phyloP scores from a whole-genome alignment of 2,329 filamentous ascomycete genomes.

The Xylariomycetidae sp. region DNA sequence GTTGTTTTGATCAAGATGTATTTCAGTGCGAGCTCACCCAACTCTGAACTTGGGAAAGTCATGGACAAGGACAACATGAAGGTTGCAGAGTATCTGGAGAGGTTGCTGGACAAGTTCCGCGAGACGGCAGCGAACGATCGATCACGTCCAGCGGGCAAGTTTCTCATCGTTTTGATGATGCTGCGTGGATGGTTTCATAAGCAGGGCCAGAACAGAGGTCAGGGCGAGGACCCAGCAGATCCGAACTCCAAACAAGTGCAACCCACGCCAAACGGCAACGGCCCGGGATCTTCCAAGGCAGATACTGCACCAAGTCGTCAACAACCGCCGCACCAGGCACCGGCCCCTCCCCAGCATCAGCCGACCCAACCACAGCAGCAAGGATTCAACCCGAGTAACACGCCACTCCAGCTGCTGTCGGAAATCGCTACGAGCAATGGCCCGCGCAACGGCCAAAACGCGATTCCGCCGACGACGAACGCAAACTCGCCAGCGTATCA shows the following conservation, averaged over 20 bases:
- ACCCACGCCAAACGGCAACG: background rate
- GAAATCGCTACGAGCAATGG: constrained; percentile 47
- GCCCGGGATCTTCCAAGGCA: constrained; percentile 1
- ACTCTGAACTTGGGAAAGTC: constrained; percentile 62
- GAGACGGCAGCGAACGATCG: constrained; percentile 56
- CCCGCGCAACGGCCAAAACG: constrained; percentile 15
- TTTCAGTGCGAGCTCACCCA: constrained; percentile 57
- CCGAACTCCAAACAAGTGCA: background rate
- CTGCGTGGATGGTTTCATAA: constrained; percentile 63
- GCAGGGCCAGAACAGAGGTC: constrained; percentile 27
- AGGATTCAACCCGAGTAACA: constrained; percentile 35
- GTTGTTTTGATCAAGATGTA: constrained; percentile 71
- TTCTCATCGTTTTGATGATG: constrained; percentile 64
- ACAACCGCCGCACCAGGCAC: constrained; percentile 6
- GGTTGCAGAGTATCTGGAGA: constrained; percentile 59
- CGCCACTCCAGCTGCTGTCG: constrained; percentile 50
- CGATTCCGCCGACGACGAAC: constrained; percentile 11
- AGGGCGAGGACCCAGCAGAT: constrained; percentile 10
- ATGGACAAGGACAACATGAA: constrained; percentile 64
- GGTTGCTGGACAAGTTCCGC: constrained; percentile 62
- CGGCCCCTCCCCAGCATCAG: constrained; percentile 2
- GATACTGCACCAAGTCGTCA: constrained; percentile 5
- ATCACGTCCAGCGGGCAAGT: constrained; percentile 62
- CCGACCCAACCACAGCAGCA: constrained; percentile 13
- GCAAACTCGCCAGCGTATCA: constrained; percentile 16